Conservation (phyloP, 2,329 filamentous ascomycete species). For the Parastagonospora nodorum region DNA sequence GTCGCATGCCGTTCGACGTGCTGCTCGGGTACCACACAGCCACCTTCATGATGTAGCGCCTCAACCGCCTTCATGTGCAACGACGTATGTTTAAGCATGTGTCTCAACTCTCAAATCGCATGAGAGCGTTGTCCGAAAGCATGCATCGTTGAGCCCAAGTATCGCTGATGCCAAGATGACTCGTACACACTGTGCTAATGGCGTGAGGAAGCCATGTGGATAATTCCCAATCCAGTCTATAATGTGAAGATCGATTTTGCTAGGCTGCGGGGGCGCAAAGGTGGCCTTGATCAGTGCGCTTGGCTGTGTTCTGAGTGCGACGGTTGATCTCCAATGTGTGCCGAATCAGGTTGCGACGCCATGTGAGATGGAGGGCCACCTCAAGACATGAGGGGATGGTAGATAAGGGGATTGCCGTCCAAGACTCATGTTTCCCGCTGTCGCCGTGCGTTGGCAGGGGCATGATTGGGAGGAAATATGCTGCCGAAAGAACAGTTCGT, state of each 20-base stretch:
- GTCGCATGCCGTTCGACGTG: not conserved
- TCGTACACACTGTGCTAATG: slow-evolving; percentile 1
- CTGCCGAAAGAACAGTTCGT: not conserved
- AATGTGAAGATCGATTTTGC: slow-evolving; percentile 4
- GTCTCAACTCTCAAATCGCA: not conserved
- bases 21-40: not conserved
- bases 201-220: slow-evolving; percentile 4
- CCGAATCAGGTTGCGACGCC: not conserved
- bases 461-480: not conserved
- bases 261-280: slow-evolving; percentile 3
- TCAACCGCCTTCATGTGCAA: slow-evolving; percentile 5
- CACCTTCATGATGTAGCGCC: not conserved
- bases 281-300: not conserved
- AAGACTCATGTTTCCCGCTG: slow-evolving; percentile 1
- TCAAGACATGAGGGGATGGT: not conserved
- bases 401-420: not conserved
- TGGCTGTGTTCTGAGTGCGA: not conserved
- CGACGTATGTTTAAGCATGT: not conserved
- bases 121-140: not conserved
- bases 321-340: slow-evolving; percentile 1
- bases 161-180: slow-evolving; percentile 2
- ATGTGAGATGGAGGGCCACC: not conserved
- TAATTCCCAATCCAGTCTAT: not conserved
- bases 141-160: not conserved
- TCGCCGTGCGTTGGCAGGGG: not conserved